Base-by-base conservation (phyloP, 305 asterid genomes). In the Solanum aculeatissimum region DNA sequence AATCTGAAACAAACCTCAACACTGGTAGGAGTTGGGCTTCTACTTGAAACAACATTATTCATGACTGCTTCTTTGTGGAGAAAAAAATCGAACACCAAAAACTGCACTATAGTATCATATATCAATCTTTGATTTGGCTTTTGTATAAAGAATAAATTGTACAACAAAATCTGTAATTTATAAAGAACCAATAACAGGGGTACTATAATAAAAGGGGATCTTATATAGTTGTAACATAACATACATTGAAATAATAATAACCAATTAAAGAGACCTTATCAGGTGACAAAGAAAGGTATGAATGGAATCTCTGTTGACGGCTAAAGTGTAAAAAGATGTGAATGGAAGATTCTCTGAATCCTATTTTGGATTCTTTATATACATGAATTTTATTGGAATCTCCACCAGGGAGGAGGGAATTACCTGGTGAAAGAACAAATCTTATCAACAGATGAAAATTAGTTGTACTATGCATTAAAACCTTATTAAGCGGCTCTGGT, bases 1-100 rank as follows among this genome's bases (percentile, higher is more conserved):
- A 35, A 3, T 15, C 25, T 29, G 19, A 60, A 62, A 87, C 88
- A 38, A 40, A 92, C 95, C 93, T 91, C 91, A 86, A 91, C 87
- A 91, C 89, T 90, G n/a, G 90, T 78, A 60, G 92, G 91, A 74
- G 35, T 80, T 60, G 89, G 4, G 8, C 18, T 72, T 6, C 12
- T 83, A 57, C 69, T 58, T 54, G 89, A 60, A 51, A 85, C 86
- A 58, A 25, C 87, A 57, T 23, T 84, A 79, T 58, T 81, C 95
- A 92, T 91, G 84, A 86, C 77, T 79, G 84, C 84, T 83, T 82
- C 85, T 55, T 82, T 57, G 74, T 49, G 15, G 9, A 16, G 18
- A 19, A 16, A 14, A 32, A 35, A 35, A 16, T 9, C 7, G 12
- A 35, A 69, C 49, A 69, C 49, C 77, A 35, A 68, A 68, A 15